Conservation (phyloP, 441 rosid genomes). For the Corymbia calophylla region DNA sequence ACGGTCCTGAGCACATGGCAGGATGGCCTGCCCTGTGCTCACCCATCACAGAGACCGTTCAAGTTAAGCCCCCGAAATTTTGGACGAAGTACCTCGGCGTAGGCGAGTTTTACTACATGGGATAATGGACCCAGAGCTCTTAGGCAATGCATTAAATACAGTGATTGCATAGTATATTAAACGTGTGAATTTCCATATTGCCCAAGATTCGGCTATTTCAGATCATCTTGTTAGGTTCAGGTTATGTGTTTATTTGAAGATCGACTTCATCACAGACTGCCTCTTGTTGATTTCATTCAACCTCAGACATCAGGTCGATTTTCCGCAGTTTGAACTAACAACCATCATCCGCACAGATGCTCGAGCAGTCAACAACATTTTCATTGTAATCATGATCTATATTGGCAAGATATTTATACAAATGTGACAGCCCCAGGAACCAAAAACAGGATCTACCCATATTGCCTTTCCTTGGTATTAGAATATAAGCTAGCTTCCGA, state of each 20-base stretch:
- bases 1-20: no score
- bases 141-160: neutral
- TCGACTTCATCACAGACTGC: neutral
- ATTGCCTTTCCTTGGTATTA: neutral
- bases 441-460: neutral
- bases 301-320: neutral
- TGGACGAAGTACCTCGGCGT: neutral
- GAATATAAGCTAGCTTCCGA: neutral
- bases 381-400: neutral
- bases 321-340: neutral
- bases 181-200: neutral
- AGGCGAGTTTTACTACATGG: neutral
- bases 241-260: neutral
- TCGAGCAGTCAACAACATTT: neutral
- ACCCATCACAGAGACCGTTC: fast-evolving
- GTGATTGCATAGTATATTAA: neutral
- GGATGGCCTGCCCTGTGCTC: neutral
- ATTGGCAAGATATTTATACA: neutral
- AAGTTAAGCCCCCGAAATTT: neutral
- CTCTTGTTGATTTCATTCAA: neutral
- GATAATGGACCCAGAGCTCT: neutral
- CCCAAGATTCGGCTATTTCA: neutral
- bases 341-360: neutral
- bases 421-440: neutral
- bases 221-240: neutral